A percentile compares a stretch with the other conserved stretches of the same genome.
Evolutionary conservation across 1,139 yeast species (phyloP).

Genomic region (Saccharomycopsis phalli): DNA sequence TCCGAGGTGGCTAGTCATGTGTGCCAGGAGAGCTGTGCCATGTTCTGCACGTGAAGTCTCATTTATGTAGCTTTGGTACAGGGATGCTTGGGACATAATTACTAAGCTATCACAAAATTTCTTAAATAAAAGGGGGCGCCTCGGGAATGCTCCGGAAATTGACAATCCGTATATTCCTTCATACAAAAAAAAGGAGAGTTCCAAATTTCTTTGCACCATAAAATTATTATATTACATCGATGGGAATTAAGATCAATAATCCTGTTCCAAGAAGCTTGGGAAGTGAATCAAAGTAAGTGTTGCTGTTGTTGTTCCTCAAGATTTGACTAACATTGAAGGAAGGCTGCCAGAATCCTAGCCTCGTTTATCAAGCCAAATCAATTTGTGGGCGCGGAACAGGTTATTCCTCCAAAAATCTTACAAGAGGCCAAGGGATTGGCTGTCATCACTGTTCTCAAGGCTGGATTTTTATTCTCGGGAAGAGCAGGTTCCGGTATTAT

Average conservation of each 20-base stretch:
- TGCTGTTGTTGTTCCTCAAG: not conserved
- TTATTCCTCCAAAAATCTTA: constrained; percentile 83
- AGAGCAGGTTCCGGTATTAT: constrained; percentile 97
- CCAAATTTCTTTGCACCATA: too few relatives aligned
- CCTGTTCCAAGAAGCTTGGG: constrained; percentile 89
- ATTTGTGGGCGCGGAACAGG: constrained; percentile 76
- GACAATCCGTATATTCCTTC: too few relatives aligned
- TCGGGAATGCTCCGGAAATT: too few relatives aligned
- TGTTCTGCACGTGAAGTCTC: too few relatives aligned
- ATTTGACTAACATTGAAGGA: constrained; percentile 33
- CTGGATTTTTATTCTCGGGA: constrained; percentile 93
- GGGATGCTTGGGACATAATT: too few relatives aligned
- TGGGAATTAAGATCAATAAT: constrained; percentile 69
- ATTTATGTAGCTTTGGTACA: too few relatives aligned
- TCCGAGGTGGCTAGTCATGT: too few relatives aligned
- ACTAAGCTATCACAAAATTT: too few relatives aligned
- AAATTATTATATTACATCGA: too few relatives aligned
- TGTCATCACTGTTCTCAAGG: constrained; percentile 82
- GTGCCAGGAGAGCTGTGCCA: not conserved
- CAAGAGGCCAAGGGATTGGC: constrained; percentile 92
- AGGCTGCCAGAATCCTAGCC: constrained; percentile 90
- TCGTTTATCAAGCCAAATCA: constrained; percentile 95
- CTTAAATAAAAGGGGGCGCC: too few relatives aligned
- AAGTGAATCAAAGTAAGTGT: constrained; percentile 73
- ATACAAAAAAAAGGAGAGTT: too few relatives aligned